Base-by-base conservation (phyloP, 345 rosid species). In the Viola odorata region DNA sequence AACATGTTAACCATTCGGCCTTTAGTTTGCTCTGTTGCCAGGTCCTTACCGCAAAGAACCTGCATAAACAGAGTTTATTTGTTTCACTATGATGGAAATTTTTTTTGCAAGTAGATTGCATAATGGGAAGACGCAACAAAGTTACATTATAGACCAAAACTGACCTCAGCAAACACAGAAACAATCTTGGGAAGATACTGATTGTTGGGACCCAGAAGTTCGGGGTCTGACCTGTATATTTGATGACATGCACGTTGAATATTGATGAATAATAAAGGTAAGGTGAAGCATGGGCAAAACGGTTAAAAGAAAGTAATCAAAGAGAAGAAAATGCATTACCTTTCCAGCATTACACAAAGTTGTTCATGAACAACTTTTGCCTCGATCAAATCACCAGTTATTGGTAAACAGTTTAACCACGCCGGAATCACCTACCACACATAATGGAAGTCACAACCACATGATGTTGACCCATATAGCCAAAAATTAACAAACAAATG, bases 381-480 rank as follows among this genome's bases (percentile, higher is more conserved):
- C 78, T 95, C 99, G 69, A 91, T 88, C 62, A 88, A 73, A 73
- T 95, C 99, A 54, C 95, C 96, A 70, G 80, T 79, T 53, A 95
- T 74, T 4, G 99, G 99, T 77, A 95, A 81, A 79, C 99, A 95
- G 78, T 86, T 95, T 77, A 95, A 78, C 99, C 99, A 95, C 32
- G 99, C 96, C 40, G 97, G 97, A 60, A 95, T 75, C 65, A 95
- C 88, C 99, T 95, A 74, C 61, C 71, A 73, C 58, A 59, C 37
- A 61, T 23, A 40, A 10, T 37, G 32, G 8, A 8, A 45, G 23
- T 56, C 45, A 56, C 5, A 5, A 15, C 41, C 13, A 17, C 38
- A 14, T 15, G 40, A 39, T 56, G 42, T 10, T 13, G 16, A 40
- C 40, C 48, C 53, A 47, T 4, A 37, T 11, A 62, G 14, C 37